A percentile compares a stretch with the other conserved stretches of the same genome.
phyloP scores from a whole-genome alignment of 2,329 filamentous ascomycete genomes.

The Pezicula rhizophila region DNA sequence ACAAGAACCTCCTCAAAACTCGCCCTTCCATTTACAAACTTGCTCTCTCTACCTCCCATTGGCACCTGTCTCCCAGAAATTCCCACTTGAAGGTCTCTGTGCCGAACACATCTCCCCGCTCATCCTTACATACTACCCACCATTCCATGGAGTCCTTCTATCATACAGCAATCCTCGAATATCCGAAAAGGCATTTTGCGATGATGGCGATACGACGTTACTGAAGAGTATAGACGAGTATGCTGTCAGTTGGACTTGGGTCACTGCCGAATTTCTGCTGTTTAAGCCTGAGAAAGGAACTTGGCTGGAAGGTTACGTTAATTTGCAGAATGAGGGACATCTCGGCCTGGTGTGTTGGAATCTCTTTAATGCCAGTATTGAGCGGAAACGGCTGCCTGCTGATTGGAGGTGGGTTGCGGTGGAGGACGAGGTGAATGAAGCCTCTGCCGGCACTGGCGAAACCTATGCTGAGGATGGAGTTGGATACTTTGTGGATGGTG shows the following conservation, averaged over 20 bases:
- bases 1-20: conserved; percentile 30
- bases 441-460: conserved; percentile 28
- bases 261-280: conserved; percentile 79
- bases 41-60: conserved; percentile 76
- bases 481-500: conserved; percentile 70
- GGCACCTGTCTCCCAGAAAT: conserved; percentile 63
- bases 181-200: conserved; percentile 50
- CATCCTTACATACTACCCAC: conserved; percentile 69
- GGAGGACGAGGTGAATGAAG: conserved; percentile 28
- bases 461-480: conserved; percentile 48
- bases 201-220: conserved; percentile 41
- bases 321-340: conserved; percentile 82
- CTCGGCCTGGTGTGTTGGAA: conserved; percentile 86
- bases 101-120: conserved; percentile 71
- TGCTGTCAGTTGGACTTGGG: conserved; percentile 79
- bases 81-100: conserved; percentile 64
- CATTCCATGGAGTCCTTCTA: conserved; percentile 68
- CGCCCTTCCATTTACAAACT: conserved; percentile 73
- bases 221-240: conserved; percentile 68
- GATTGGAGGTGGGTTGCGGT: conserved; percentile 74
- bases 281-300: conserved; percentile 71
- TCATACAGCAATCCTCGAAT: conserved; percentile 65
- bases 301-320: conserved; percentile 73
- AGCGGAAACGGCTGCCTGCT: conserved; percentile 65
- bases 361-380: conserved; percentile 85